These are phyloP conservation scores for Tetrahymena malaccensis DNA, from an alignment of 73 alveolate genomes.

Conservation along the genomic window DNA sequence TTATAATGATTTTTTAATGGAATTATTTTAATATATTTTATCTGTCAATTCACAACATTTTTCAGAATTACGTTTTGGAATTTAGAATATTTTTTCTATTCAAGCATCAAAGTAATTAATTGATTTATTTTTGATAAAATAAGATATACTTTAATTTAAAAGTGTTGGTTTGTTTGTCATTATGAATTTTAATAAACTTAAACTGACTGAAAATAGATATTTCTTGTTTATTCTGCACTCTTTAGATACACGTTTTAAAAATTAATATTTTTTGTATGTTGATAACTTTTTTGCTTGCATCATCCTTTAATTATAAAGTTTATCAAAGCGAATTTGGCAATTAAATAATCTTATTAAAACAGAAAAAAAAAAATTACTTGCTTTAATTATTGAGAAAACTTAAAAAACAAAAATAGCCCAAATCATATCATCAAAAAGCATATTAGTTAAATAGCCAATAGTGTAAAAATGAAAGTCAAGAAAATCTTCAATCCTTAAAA, in stretches of 20 bases:
- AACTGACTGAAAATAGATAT: background rate
- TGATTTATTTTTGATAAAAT: background rate
- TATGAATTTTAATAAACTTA: too few species aligned
- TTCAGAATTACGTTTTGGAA: background rate
- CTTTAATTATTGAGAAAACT: background rate
- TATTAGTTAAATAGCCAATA: background rate
- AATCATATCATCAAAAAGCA: background rate
- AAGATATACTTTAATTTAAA: background rate
- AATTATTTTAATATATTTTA: too few species aligned
- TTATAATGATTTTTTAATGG: too few species aligned
- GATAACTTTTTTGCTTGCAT: background rate
- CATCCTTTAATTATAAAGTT: background rate
- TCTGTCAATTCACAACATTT: background rate
- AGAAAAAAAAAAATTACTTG: background rate
- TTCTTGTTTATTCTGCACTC: background rate
- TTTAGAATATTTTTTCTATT: background rate
- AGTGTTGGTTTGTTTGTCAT: background rate
- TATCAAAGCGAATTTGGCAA: background rate
- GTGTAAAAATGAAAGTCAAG: background rate
- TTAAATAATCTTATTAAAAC: background rate
- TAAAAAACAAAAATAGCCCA: background rate
- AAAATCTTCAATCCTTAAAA: background rate
- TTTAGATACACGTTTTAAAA: background rate
- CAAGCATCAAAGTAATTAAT: background rate
- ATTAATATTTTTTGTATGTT: background rate